phyloP scores from a whole-genome alignment of 345 rosid species.

The Citrus inodora region DNA sequence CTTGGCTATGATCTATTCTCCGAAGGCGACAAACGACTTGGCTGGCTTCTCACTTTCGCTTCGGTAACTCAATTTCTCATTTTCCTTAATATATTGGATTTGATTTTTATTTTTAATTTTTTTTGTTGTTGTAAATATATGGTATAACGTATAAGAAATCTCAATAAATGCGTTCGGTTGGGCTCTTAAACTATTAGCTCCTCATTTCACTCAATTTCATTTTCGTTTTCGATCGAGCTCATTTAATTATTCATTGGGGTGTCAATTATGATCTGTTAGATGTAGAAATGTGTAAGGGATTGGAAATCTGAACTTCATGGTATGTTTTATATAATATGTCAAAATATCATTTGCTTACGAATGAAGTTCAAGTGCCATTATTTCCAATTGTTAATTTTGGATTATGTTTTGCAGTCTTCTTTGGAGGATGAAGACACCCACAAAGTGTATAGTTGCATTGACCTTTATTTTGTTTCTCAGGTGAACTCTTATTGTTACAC shows the following conservation, averaged over 20 bases:
- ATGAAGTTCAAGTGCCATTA: not conserved
- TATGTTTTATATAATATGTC: too few relatives aligned
- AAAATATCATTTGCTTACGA: not conserved
- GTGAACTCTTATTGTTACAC: constrained; percentile 27
- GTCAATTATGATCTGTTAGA: not conserved
- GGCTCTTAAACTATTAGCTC: not conserved
- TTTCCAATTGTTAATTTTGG: not conserved
- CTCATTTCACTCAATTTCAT: not conserved
- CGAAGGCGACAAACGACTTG: constrained; percentile 90
- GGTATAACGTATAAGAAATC: not conserved
- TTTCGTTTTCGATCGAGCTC: not conserved
- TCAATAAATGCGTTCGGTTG: not conserved
- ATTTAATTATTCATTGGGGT: not conserved
- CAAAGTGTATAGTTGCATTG: constrained; percentile 66
- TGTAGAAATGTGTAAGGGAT: not conserved
- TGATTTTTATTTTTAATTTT: too few relatives aligned
- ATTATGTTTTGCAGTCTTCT: constrained; percentile 63
- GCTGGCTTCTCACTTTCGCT: constrained; percentile 85
- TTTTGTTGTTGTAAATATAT: too few relatives aligned
- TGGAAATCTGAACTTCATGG: not conserved
- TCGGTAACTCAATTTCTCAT: constrained; percentile 44
- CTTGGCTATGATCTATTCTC: constrained; percentile 83
- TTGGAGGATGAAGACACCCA: constrained; percentile 67
- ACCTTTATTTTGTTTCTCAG: constrained; percentile 91
- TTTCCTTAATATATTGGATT: not conserved